Evolutionary conservation across 208 protist species (phyloP).

Genomic region (Endotrypanum monterogeii): DNA sequence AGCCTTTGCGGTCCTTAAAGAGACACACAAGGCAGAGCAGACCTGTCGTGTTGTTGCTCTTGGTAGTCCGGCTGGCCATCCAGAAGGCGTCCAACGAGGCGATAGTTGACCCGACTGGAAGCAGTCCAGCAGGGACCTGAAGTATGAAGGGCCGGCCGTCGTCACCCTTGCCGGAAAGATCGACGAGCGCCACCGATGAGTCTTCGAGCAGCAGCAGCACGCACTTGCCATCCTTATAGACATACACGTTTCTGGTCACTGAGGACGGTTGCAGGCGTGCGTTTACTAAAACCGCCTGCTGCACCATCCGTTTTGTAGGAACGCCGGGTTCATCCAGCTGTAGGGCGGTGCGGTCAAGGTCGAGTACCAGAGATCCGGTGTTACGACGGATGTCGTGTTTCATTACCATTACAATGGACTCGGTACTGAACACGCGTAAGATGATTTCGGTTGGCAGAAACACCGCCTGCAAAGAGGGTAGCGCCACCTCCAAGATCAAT

Average conservation of each 20-base stretch:
- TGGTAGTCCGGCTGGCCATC: constrained; percentile 32
- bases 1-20: constrained; percentile 62
- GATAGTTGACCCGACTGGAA: constrained; percentile 65
- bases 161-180: constrained; percentile 59
- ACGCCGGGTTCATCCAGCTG: constrained; percentile 39
- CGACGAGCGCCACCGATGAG: constrained; percentile 63
- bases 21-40: constrained; percentile 57
- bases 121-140: constrained; percentile 51
- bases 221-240: constrained; percentile 68
- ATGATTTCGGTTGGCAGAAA: constrained; percentile 71
- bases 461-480: constrained; percentile 49
- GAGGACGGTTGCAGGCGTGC: constrained; percentile 50
- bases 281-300: constrained; percentile 62
- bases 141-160: constrained; percentile 52
- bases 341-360: constrained; percentile 51
- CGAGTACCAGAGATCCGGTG: constrained; percentile 43
- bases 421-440: constrained; percentile 61
- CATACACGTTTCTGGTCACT: constrained; percentile 34
- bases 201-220: constrained; percentile 75
- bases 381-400: constrained; percentile 67
- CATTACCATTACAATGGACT: constrained; percentile 59
- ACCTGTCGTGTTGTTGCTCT: constrained; percentile 18
- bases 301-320: constrained; percentile 38
- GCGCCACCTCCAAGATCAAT: constrained; percentile 59
- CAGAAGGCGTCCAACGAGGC: constrained; percentile 68